Base-by-base conservation (phyloP, 2,329 filamentous ascomycete species). In the Fusarium pseudograminearum region DNA sequence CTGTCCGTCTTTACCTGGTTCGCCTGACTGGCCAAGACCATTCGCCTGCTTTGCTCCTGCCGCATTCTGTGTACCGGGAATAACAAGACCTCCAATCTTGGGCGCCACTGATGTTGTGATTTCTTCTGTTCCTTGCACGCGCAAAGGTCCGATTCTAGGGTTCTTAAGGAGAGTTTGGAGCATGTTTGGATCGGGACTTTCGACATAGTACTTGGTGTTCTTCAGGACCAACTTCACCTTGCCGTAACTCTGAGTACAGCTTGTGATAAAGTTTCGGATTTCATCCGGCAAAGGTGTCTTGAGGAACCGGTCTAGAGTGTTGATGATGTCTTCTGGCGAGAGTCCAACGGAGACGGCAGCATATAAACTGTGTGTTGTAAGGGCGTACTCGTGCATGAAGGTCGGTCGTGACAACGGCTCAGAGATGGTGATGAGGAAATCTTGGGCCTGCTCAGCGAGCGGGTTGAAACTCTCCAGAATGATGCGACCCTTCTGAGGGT, bases 201-300 rank as follows among this genome's bases (percentile, higher is more conserved):
- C 96, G 65, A 98, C 90, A 73, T 92, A 98, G 80, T 97, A 98
- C 71, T 93, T 92, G 67, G 95, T 98, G 75, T 98, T 92, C 79
- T 97, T 97, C 68, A 98, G 81, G 45, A 98, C 96, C 55, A 98
- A 88, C 79, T 97, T 96, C 57, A 98, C 94, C 80, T 98, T 98
- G 70, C 96, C 96, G 77, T 96, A 98, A 54, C 93, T 96, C 69
- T 93, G 90, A 8, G 94, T 97, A 67, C 93, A 96, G 65, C 89
- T 89, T 28, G 81, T 82, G 70, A 95, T 95, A 78, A 95, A 98
- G 11, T 88, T 84, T 65, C 90, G 87, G 65, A 98, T 92, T 48
- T 90, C 88, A n/a, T 92, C 87, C 0, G 95, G 94, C 15, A 98
- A 83, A 10, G 92, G 90, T 4, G 92, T 97, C 82, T 98, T 98